phyloP scores from a whole-genome alignment of 2,329 filamentous ascomycete genomes.

The Ceratocystis destructans region DNA sequence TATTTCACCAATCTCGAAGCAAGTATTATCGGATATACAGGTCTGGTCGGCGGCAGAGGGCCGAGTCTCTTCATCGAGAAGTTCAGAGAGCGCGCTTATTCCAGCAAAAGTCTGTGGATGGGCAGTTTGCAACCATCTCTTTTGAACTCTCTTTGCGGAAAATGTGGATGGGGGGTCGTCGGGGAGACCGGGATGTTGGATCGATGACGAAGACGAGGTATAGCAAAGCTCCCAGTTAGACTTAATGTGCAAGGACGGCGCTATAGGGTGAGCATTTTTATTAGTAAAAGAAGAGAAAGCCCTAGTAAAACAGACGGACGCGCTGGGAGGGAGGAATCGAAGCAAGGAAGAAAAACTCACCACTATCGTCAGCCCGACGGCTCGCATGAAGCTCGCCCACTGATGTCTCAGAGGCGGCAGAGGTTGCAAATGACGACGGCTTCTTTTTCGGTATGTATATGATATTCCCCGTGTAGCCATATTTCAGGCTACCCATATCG shows the following conservation, averaged over 20 bases:
- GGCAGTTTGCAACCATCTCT: conserved; percentile 37
- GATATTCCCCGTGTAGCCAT: conserved; percentile 14
- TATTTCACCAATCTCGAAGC: conserved; percentile 43
- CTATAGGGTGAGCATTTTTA: conserved; percentile 1
- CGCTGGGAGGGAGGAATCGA: not conserved
- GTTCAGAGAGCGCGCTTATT: conserved; percentile 25
- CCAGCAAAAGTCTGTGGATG: conserved; percentile 38
- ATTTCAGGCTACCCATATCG: conserved; percentile 16
- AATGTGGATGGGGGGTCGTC: not conserved
- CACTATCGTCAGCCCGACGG: conserved; percentile 8
- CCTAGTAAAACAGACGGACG: too few relatives aligned
- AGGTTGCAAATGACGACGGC: too few relatives aligned
- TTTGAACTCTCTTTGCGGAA: conserved; percentile 25
- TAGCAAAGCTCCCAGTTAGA: conserved; percentile 18
- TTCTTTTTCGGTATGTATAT: conserved; percentile 13
- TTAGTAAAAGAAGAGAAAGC: not conserved
- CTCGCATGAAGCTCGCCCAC: conserved; percentile 12
- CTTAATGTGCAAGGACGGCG: conserved; percentile 10
- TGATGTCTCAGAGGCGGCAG: not conserved
- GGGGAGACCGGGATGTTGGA: not conserved
- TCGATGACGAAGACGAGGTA: conserved; percentile 6
- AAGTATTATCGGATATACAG: conserved; percentile 20
- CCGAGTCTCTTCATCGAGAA: conserved; percentile 27
- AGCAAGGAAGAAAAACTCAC: not conserved
- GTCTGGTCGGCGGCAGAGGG: conserved; percentile 10